Evolutionary conservation across 2,329 filamentous ascomycete species (phyloP), one percentile per base, ranked within the genome.

Genomic region (Aureobasidium mangrovei): DNA sequence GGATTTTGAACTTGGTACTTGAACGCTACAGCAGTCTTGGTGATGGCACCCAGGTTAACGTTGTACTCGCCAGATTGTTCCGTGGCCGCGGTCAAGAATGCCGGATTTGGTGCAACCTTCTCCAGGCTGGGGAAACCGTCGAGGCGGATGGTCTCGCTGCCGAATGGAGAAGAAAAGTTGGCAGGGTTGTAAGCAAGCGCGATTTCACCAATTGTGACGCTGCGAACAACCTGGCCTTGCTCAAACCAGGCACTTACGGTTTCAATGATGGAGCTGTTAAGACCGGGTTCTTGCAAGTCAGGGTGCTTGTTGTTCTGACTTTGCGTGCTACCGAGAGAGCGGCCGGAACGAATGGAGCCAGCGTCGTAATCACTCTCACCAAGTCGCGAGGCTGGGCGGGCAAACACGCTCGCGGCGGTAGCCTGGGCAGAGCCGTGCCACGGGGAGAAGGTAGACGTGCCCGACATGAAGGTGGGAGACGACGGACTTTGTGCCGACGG

Each of bases 191-290:
- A 91, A 26, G 85, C 82, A 60, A 98, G 81, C 3, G 91, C 93
- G 61, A 98, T 83, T 71, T 98, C 91, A 56, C 93, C 93, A 42
- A 84, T 82, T 26, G 96, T 81, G 56, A 85, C 85, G 10, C 84
- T 83, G 46, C 82, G 84, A 59, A 81, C 86, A 8, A 91, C 72
- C 9, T 75, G 75, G 7, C 88, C 87, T 33, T 85, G 80, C 55
- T 91, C 85, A 65, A 96, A 94, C 52, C 82, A 82, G 10, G 87
- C 88, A 58, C 83, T 93, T n/a, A 97, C 82, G 0, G 86, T 93
- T 69, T 98, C 93, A 48, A 97, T 86, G 54, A 97, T 80, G 10
- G 91, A 97, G 3, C 87, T 83, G 67, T 89, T 93, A 4, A 98
- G 75, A 2, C 93, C 91, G 1, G 86, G 81, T 7, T 82, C 80